Conservation (phyloP, 768 basidiomycete genomes). For the Boletus tomentosulus region DNA sequence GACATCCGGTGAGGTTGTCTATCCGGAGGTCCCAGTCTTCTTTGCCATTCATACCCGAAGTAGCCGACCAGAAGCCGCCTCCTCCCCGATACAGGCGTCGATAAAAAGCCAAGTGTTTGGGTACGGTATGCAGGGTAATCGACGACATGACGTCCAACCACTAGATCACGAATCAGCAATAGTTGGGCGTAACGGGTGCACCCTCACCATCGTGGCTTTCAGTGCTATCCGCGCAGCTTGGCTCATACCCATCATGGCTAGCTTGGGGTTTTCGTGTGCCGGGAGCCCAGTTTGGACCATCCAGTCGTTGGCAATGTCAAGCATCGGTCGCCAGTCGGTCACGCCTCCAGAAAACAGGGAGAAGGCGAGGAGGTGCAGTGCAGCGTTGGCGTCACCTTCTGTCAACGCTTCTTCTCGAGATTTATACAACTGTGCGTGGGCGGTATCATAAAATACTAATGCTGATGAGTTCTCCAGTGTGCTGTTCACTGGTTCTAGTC, state of each 20-base stretch:
- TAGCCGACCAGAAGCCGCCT: slow-evolving; percentile 42
- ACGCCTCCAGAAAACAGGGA: slow-evolving; percentile 66
- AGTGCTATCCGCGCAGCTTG: slow-evolving; percentile 53
- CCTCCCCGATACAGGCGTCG: slow-evolving; percentile 58
- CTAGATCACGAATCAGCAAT: slow-evolving; percentile 36
- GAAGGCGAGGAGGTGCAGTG: slow-evolving; percentile 71
- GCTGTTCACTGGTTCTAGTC: slow-evolving; percentile 51
- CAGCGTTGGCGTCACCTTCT: slow-evolving; percentile 73
- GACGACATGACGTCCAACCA: slow-evolving; percentile 78
- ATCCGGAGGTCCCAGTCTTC: slow-evolving; percentile 50
- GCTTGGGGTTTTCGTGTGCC: slow-evolving; percentile 59
- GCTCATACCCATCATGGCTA: slow-evolving; percentile 53
- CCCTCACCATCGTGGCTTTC: slow-evolving; percentile 69
- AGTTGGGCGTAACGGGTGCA: background rate
- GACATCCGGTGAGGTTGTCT: slow-evolving; percentile 71
- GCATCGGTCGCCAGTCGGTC: slow-evolving; percentile 66
- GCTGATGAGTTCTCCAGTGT: slow-evolving; percentile 56
- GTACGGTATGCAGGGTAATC: slow-evolving; percentile 54
- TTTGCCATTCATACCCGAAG: slow-evolving; percentile 25
- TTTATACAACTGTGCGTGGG: slow-evolving; percentile 59
- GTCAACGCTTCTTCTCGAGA: slow-evolving; percentile 50
- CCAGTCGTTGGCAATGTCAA: slow-evolving; percentile 76
- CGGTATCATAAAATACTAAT: slow-evolving; percentile 64
- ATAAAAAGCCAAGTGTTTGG: slow-evolving; percentile 64
- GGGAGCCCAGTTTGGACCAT: slow-evolving; percentile 61